Evolutionary conservation across 164 flowering plant genomes (phyloP).

Genomic region (Vitis cinerea): DNA sequence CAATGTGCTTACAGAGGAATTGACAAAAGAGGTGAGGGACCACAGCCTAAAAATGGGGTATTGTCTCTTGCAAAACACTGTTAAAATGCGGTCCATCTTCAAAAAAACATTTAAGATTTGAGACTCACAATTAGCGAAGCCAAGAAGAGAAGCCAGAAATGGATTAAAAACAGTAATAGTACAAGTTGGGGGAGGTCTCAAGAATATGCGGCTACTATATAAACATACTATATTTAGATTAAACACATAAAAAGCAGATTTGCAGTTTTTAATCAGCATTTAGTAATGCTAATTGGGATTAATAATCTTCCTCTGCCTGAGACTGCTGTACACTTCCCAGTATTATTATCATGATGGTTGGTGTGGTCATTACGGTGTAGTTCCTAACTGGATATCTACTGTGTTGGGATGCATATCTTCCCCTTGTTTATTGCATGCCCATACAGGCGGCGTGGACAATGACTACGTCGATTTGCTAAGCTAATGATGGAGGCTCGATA

Average conservation of each 20-base stretch:
- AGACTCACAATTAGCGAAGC: slow-evolving; percentile 1
- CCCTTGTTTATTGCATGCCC: slow-evolving; percentile 1
- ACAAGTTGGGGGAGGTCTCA: slow-evolving; percentile 41
- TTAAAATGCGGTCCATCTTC: slow-evolving; percentile 19
- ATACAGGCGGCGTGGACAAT: slow-evolving; percentile 22
- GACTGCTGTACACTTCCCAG: too few species aligned
- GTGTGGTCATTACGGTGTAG: slow-evolving; percentile 1
- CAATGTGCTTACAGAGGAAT: not conserved
- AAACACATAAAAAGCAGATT: not conserved
- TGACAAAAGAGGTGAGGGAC: slow-evolving; percentile 13
- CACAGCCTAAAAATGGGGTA: slow-evolving; percentile 18
- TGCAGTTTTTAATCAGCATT: slow-evolving; percentile 1
- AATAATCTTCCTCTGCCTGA: not conserved
- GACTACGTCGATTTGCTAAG: slow-evolving; percentile 5
- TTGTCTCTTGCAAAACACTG: slow-evolving; percentile 1
- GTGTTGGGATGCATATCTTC: slow-evolving; percentile 6
- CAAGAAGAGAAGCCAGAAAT: not conserved
- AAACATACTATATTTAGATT: not conserved
- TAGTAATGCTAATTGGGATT: not conserved
- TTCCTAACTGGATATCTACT: slow-evolving; percentile 14
- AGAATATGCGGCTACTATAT: slow-evolving; percentile 49
- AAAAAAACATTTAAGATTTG: not conserved
- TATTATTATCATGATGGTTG: slow-evolving; percentile 2
- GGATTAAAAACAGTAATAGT: slow-evolving; percentile 7
- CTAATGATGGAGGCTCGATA: slow-evolving; percentile 7